phyloP scores from a whole-genome alignment of 257 asterid species.

The Nicotiana tomentosiformis region DNA sequence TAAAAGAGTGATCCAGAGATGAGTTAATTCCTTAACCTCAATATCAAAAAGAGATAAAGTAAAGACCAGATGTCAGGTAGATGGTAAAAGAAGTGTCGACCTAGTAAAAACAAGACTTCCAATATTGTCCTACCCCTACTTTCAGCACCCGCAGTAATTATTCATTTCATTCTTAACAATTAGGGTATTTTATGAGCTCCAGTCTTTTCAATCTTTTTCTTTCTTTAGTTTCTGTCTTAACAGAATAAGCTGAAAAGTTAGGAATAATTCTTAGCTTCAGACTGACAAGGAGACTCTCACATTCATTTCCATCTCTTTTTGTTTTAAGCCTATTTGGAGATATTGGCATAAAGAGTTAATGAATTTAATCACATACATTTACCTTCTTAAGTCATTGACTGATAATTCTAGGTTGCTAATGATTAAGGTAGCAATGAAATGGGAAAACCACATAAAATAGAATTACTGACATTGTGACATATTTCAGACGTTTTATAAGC shows the following conservation, averaged over 20 bases:
- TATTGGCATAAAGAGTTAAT: not conserved
- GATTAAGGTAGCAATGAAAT: not conserved
- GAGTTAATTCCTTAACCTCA: constrained; percentile 4
- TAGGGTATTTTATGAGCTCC: not conserved
- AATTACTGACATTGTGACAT: not conserved
- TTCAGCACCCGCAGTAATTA: not conserved
- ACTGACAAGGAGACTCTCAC: constrained; percentile 1
- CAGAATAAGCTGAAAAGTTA: not conserved
- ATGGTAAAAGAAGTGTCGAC: not conserved
- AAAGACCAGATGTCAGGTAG: not conserved
- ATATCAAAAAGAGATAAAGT: not conserved
- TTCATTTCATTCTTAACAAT: not conserved
- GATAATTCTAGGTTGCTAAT: not conserved
- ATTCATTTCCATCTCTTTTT: not conserved
- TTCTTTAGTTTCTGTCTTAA: not conserved
- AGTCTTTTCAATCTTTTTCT: not conserved
- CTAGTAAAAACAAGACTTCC: not conserved
- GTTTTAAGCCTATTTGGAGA: not conserved
- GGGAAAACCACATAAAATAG: not conserved
- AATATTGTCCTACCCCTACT: not conserved
- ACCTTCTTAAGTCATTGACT: not conserved
- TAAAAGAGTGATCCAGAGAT: not conserved
- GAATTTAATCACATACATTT: not conserved
- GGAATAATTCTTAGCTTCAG: not conserved
- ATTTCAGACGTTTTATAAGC: not conserved